A percentile compares a stretch with the other conserved stretches of the same genome.
phyloP scores from a whole-genome alignment of 2,329 filamentous ascomycete species.

The Aureobasidium sp. region DNA sequence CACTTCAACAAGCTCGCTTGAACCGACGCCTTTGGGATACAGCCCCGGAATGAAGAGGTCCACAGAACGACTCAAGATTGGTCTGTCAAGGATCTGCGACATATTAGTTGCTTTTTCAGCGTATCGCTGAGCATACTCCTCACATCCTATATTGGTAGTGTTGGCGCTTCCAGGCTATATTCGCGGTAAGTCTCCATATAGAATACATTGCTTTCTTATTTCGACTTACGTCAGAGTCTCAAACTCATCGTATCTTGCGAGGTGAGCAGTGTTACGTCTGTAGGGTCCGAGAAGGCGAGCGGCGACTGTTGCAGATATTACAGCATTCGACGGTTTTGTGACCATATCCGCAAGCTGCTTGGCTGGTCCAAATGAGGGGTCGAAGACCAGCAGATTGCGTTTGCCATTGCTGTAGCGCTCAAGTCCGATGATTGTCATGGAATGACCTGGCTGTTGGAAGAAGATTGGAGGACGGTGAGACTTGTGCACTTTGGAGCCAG shows the following conservation, averaged over 20 bases:
- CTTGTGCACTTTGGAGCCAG: conserved; percentile 49
- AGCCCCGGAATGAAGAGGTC: not conserved
- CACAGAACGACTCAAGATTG: not conserved
- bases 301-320: not conserved
- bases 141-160: not conserved
- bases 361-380: conserved; percentile 70
- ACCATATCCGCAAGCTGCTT: conserved; percentile 46
- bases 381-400: conserved; percentile 70
- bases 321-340: too few relatives aligned
- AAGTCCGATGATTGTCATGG: conserved; percentile 78
- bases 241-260: not conserved
- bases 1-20: too few relatives aligned
- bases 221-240: not conserved
- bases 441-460: conserved; percentile 83
- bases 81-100: not conserved
- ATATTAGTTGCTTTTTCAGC: not conserved
- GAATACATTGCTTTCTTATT: not conserved
- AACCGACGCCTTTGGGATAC: not conserved
- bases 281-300: not conserved
- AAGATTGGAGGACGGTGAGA: conserved; percentile 76
- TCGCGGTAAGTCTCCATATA: not conserved
- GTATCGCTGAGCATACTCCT: not conserved
- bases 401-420: conserved; percentile 59
- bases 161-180: not conserved
- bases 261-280: not conserved